Conservation (phyloP, 352 stramenopile genomes). For the Elongisporangium prolatum region DNA sequence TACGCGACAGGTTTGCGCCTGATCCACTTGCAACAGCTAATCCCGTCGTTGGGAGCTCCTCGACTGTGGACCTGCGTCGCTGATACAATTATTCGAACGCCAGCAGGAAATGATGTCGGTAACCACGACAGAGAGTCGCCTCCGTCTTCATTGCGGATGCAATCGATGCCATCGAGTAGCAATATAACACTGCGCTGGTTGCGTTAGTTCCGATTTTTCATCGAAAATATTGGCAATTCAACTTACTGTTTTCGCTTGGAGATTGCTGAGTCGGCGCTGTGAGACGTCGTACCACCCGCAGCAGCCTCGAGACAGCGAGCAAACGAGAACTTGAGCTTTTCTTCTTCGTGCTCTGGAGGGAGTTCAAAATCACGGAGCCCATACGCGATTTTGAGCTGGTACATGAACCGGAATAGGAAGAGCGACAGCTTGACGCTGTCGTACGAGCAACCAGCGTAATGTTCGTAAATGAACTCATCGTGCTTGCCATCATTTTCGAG, state of each 20-base stretch:
- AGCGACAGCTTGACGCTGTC: constrained; percentile 81
- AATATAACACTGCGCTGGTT: constrained; percentile 55
- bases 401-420: constrained; percentile 82
- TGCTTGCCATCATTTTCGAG: constrained; percentile 9
- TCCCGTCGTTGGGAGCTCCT: constrained; percentile 7
- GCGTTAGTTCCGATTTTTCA: background rate
- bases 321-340: constrained; percentile 85
- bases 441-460: constrained; percentile 79
- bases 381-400: constrained; percentile 68
- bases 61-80: constrained; percentile 30
- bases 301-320: constrained; percentile 70
- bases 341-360: constrained; percentile 71
- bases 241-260: constrained; percentile 34
- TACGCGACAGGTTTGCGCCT: constrained; percentile 48
- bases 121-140: constrained; percentile 83
- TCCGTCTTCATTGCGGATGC: constrained; percentile 74
- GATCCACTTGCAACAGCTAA: constrained; percentile 35
- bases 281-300: constrained; percentile 19
- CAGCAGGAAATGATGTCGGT: constrained; percentile 57
- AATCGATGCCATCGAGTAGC: constrained; percentile 78
- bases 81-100: constrained; percentile 73
- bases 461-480: constrained; percentile 74
- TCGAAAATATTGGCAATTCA: background rate
- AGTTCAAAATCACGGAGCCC: constrained; percentile 77
- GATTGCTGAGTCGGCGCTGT: constrained; percentile 9